Conservation (phyloP, 768 basidiomycete species). For the Leccinum uliginosum region DNA sequence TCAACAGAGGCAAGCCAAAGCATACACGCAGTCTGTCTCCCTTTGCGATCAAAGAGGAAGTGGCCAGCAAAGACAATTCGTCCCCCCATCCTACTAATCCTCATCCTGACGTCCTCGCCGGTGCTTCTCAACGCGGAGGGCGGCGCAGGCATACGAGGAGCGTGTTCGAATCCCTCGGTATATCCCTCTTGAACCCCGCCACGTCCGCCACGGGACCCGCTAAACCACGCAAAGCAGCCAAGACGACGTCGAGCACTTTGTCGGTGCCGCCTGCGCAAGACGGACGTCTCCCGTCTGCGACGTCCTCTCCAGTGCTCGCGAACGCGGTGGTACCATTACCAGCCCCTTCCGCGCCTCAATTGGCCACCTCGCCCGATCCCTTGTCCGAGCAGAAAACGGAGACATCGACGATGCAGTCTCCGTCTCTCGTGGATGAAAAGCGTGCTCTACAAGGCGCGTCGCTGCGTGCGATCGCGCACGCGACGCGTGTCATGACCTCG, state of each 20-base stretch:
- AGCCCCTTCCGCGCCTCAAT: conserved; percentile 24
- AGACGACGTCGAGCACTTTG: conserved; percentile 25
- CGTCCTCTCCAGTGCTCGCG: conserved; percentile 15
- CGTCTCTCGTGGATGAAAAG: conserved; percentile 25
- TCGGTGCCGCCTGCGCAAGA: conserved; percentile 9
- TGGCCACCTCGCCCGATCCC: conserved; percentile 21
- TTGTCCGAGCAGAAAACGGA: conserved; percentile 20
- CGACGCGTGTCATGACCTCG: conserved; percentile 83
- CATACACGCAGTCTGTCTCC: conserved; percentile 19
- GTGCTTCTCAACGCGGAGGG: conserved; percentile 11
- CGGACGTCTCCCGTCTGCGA: background rate
- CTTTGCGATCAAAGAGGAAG: conserved; percentile 22
- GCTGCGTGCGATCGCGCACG: conserved; percentile 72
- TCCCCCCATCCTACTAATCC: conserved; percentile 17
- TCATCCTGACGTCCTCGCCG: conserved; percentile 9
- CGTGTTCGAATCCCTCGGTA: conserved; percentile 69
- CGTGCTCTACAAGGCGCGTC: conserved; percentile 55
- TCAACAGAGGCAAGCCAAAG: conserved; percentile 48
- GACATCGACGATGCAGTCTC: conserved; percentile 27
- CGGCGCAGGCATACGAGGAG: conserved; percentile 52
- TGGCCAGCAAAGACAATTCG: conserved; percentile 18
- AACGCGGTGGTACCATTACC: conserved; percentile 14
- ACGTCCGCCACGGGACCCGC: conserved; percentile 22
- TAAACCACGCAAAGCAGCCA: conserved; percentile 18
- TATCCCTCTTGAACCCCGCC: conserved; percentile 58